These are phyloP conservation scores for Rosa chinensis DNA, from an alignment of 306 rosid species.

Conservation along the genomic window DNA sequence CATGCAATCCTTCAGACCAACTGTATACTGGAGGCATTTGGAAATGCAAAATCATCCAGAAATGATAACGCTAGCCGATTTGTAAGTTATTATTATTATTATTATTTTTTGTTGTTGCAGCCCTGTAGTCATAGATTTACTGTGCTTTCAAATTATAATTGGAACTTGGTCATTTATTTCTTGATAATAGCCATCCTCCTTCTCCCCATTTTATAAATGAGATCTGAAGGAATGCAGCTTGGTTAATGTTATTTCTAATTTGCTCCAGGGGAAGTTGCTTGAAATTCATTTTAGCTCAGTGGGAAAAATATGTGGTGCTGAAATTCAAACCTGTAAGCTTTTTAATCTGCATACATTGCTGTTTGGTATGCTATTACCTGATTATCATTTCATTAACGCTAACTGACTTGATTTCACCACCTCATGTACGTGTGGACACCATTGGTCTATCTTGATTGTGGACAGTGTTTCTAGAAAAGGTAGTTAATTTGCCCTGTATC, in stretches of 20 bases:
- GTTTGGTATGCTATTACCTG: conserved; percentile 20
- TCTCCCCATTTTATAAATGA: conserved; percentile 15
- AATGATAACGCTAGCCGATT: conserved; percentile 93
- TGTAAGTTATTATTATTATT: conserved; percentile 54
- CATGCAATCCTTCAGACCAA: conserved; percentile 66
- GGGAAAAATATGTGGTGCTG: conserved; percentile 82
- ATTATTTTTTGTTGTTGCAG: conserved; percentile 20
- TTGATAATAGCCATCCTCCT: neutral
- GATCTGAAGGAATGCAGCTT: conserved; percentile 21
- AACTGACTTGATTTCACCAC: conserved; percentile 45
- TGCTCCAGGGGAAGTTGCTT: conserved; percentile 83
- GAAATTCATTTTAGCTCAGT: conserved; percentile 71
- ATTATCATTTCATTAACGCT: conserved; percentile 22
- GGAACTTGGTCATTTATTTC: neutral
- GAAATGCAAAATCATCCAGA: conserved; percentile 87
- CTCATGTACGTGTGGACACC: conserved; percentile 38
- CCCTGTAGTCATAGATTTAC: conserved; percentile 10
- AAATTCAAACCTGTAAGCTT: conserved; percentile 85
- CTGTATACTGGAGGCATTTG: conserved; percentile 84
- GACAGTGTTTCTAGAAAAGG: conserved; percentile 89
- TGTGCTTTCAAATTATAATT: conserved; percentile 16
- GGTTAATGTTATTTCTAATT: conserved; percentile 28
- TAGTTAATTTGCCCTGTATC: conserved; percentile 39
- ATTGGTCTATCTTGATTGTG: conserved; percentile 25
- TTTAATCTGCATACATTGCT: conserved; percentile 24